Conservation (phyloP, 192 early-diverging fungal genomes). For the Jimgerdemannia lactiflua region DNA sequence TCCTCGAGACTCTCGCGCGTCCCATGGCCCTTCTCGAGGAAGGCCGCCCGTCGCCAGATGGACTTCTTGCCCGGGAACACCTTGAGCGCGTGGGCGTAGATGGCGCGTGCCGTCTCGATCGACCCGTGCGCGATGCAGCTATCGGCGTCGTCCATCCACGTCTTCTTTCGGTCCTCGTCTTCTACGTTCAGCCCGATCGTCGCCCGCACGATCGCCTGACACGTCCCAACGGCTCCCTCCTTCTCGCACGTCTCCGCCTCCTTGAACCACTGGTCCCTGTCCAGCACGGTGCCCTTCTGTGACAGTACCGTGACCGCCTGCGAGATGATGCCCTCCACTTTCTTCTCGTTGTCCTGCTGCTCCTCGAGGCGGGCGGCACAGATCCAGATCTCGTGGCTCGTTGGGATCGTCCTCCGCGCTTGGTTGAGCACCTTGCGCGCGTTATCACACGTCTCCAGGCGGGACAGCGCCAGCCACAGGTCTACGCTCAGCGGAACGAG, state of each 20-base stretch:
- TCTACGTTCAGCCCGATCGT: constrained; percentile 79
- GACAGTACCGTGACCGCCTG: constrained; percentile 69
- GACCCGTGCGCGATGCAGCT: constrained; percentile 55
- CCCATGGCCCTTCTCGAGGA: constrained; percentile 84
- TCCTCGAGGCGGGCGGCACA: constrained; percentile 91
- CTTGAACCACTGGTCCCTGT: constrained; percentile 85
- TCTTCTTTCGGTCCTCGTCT: constrained; percentile 70
- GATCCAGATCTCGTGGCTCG: constrained; percentile 94
- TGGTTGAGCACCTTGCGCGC: constrained; percentile 90
- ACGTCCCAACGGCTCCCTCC: constrained; percentile 73
- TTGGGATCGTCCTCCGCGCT: constrained; percentile 79
- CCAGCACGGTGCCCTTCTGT: constrained; percentile 62
- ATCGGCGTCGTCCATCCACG: constrained; percentile 93
- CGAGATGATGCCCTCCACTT: constrained; percentile 66
- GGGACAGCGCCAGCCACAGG: constrained; percentile 94
- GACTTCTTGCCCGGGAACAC: constrained; percentile 73
- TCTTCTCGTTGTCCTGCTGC: constrained; percentile 64
- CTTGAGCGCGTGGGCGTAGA: constrained; percentile 80
- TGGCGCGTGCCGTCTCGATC: constrained; percentile 79
- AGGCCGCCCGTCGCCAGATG: constrained; percentile 85
- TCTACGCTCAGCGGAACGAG: constrained; percentile 88
- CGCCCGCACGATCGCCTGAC: constrained; percentile 80
- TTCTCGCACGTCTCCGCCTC: constrained; percentile 82
- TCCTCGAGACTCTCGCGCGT: constrained; percentile 70
- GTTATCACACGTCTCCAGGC: constrained; percentile 85